These are phyloP conservation scores for Globomyces sp. DNA, from an alignment of 371 early-diverging fungal species.

Conservation along the genomic window DNA sequence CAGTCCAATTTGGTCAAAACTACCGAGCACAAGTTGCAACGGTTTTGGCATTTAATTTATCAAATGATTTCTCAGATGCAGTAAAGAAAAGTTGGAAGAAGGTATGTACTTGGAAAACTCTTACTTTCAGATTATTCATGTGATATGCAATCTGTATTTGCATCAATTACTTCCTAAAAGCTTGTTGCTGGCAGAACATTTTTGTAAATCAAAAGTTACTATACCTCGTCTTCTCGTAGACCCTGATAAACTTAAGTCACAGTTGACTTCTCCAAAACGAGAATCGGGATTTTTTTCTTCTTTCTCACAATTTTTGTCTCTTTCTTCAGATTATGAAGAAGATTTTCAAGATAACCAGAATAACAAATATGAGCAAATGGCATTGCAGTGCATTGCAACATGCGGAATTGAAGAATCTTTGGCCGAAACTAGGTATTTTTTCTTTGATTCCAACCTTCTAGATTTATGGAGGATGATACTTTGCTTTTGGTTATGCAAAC, in stretches of 20 bases:
- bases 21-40: conserved; percentile 86
- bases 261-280: conserved; percentile 11
- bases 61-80: conserved; percentile 68
- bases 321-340: conserved; percentile 42
- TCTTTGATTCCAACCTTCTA: conserved; percentile 21
- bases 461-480: conserved; percentile 65
- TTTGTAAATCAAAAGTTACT: conserved; percentile 65
- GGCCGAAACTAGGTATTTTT: conserved; percentile 60
- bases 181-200: conserved; percentile 66
- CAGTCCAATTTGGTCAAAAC: conserved; percentile 84
- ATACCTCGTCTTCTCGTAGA: conserved; percentile 65
- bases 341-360: conserved; percentile 32
- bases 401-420: conserved; percentile 75
- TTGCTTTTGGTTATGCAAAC: conserved; percentile 58
- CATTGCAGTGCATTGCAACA: conserved; percentile 67
- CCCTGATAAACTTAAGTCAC: conserved; percentile 33
- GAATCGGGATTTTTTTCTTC: conserved; percentile 77
- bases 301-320: conserved; percentile 72
- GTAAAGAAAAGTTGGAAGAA: conserved; percentile 75
- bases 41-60: conserved; percentile 77
- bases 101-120: conserved; percentile 26
- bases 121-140: conserved; percentile 40
- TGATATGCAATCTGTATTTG: conserved; percentile 78
- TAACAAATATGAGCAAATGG: conserved; percentile 64
- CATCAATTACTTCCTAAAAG: conserved; percentile 52